Conservation (phyloP, 2,329 filamentous ascomycete genomes). For the Scytalidium lignicola region DNA sequence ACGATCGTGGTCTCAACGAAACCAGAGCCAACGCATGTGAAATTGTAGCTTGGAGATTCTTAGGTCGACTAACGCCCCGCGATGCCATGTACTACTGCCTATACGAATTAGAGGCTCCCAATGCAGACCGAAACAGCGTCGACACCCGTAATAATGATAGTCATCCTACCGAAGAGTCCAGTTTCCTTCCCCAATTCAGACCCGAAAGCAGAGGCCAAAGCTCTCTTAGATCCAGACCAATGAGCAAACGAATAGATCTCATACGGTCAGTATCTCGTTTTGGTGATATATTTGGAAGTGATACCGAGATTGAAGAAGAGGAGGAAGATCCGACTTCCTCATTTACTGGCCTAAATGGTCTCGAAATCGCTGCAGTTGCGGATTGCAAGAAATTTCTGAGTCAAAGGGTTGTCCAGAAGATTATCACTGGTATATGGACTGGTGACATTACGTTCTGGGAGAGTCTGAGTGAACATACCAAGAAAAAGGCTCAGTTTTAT, state of each 20-base stretch:
- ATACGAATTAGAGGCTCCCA: slow-evolving; percentile 57
- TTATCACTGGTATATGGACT: slow-evolving; percentile 80
- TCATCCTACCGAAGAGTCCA: slow-evolving; percentile 16
- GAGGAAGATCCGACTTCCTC: slow-evolving; percentile 61
- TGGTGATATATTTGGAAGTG: slow-evolving; percentile 26
- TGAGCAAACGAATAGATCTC: slow-evolving; percentile 18
- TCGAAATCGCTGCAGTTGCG: slow-evolving; percentile 80
- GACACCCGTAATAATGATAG: slow-evolving; percentile 9
- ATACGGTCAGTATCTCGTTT: slow-evolving; percentile 51
- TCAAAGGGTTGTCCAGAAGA: slow-evolving; percentile 74
- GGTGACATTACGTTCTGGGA: slow-evolving; percentile 88
- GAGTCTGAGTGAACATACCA: slow-evolving; percentile 63
- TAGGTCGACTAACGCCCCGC: slow-evolving; percentile 64
- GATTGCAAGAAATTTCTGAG: slow-evolving; percentile 81
- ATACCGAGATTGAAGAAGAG: slow-evolving; percentile 38
- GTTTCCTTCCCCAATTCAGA: slow-evolving; percentile 24
- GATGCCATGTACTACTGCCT: slow-evolving; percentile 72
- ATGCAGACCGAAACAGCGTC: slow-evolving; percentile 3
- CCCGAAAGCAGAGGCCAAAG: slow-evolving; percentile 7
- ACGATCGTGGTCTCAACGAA: slow-evolving; percentile 60
- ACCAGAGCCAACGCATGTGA: slow-evolving; percentile 71
- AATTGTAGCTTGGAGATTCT: slow-evolving; percentile 74
- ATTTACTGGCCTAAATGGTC: slow-evolving; percentile 75
- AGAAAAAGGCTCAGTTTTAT: slow-evolving; percentile 74
- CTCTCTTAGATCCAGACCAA: slow-evolving; percentile 11